Base-by-base conservation (phyloP, 1,284 basidiomycete species). In the Ceratobasidium sp. region DNA sequence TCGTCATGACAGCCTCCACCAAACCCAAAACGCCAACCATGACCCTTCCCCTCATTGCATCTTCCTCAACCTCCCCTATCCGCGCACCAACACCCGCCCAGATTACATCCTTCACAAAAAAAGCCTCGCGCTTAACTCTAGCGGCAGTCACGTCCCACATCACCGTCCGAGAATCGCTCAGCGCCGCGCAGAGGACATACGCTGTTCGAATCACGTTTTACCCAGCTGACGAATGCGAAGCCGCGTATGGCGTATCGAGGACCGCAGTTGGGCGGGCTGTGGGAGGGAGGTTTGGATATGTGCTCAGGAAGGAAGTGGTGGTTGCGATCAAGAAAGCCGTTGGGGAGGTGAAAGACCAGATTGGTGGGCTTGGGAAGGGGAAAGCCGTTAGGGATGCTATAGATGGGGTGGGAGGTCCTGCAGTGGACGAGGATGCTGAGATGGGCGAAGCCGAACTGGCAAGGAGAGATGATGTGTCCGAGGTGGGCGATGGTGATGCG, bases 1-100 rank as follows among this genome's bases (percentile, higher is more conserved):
- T 99, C 80, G 95, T 99, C 81, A 99, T 99, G 97, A 99, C 98
- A 0, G 98, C 98, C 6, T 97, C 98, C 5, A 90, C 91, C 79
- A 94, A 97, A 80, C 98, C 97, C 75, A 97, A 97, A 83, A 99
- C 97, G 1, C 98, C 98, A 15, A 99, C 97, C n/a, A 99, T 99
- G 98, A 92, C 88, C 53, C 93, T 99, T 84, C 90, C 89, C 33
- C 87, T 97, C 59, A 87, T 89, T 44, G 81, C 67, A 17, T 15
- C 56, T n/a, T 59, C 67, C n/a, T 7, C 67, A 17, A 59, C 54
- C 44, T 45, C 44, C 17, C 36, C 36, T 11, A 33, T 36, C 54
- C 54, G 54, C 15, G 31, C 57, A 17, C 67, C 67, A 45, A 83
- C 64, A 36, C 71, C 80, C 1, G 83, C 86, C 50, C 89, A 93